phyloP scores from a whole-genome alignment of 192 early-diverging fungal genomes.

The Coemansia asiatica region DNA sequence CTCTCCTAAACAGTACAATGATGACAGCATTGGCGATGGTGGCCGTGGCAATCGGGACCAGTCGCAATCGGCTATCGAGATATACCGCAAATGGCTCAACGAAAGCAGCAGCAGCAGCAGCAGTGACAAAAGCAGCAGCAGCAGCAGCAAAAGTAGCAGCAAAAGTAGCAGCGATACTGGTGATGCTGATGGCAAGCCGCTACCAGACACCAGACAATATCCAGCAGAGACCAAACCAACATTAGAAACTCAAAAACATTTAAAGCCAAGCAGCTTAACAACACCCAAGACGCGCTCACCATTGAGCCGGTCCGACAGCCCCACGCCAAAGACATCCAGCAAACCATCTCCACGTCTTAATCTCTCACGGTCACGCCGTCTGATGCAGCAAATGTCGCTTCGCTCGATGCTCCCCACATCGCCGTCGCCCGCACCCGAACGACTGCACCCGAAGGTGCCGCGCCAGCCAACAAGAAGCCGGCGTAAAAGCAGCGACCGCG shows the following conservation, averaged over 20 bases:
- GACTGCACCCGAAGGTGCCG: not conserved
- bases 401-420: not conserved
- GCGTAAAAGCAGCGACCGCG: not conserved
- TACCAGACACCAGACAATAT: not conserved
- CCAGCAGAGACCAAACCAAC: not conserved
- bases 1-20: no score
- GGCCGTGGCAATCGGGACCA: constrained; percentile 1
- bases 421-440: not conserved
- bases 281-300: not conserved
- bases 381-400: not conserved
- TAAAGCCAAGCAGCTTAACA: not conserved
- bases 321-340: no score
- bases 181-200: not conserved
- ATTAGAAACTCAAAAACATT: not conserved
- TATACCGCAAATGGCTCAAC: constrained; percentile 40
- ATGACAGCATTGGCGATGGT: no score
- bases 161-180: no score
- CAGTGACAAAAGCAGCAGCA: no score
- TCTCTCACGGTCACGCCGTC: not conserved
- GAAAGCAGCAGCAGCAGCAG: constrained; percentile 14
- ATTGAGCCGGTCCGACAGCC: no score
- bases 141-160: no score
- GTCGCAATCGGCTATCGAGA: constrained; percentile 25
- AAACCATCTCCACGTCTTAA: not conserved
- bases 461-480: not conserved